Base-by-base conservation (phyloP, 2,329 filamentous ascomycete genomes). In the Xylariaceae sp. region DNA sequence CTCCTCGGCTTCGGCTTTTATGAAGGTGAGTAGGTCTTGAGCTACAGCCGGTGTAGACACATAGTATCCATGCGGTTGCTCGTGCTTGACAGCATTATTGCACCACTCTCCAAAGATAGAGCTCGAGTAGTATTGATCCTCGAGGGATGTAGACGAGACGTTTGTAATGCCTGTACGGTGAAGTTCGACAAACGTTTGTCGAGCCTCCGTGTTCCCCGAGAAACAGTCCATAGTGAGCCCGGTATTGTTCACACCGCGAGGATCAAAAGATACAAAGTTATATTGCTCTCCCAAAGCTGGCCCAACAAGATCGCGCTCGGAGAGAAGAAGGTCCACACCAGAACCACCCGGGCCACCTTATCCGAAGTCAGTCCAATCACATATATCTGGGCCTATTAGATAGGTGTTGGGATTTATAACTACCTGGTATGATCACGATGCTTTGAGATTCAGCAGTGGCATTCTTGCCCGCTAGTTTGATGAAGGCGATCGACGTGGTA, bases 181-280 rank as follows among this genome's bases (percentile, higher is more conserved):
- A 9, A 62, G 39, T 42, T 52, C 51, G 36, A 35, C 57, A 44
- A 67, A 67, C 19, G 59, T 54, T 41, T 12, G 19, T 54, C 62
- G 58, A 55, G 64, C 64, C 47, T 63, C 60, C 36, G 45, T 17
- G 42, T 64, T 62, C 2, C 58, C 59, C 0, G 56, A 58, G 52
- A 68, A 68, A 51, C 64, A 68, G 52, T 66, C 60, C 35, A 67
- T 47, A 18, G 15, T 40, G 33, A 47, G 51, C 2, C 59, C 62
- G 53, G 63, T 69, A 55, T 68, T 67, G 48, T 65, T 66, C 31
- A 72, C 67, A 9, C 69, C 69, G 32, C 71, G 68, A 53, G 71
- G 70, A 51, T 73, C 71, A 56, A 69, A 73, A 38, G 67, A 69
- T 51, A 73, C 63, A 42, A 70, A 57, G 59, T 72, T 71, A 58